phyloP scores from a whole-genome alignment of 2,329 filamentous ascomycete genomes.

The Xylariales sp. region DNA sequence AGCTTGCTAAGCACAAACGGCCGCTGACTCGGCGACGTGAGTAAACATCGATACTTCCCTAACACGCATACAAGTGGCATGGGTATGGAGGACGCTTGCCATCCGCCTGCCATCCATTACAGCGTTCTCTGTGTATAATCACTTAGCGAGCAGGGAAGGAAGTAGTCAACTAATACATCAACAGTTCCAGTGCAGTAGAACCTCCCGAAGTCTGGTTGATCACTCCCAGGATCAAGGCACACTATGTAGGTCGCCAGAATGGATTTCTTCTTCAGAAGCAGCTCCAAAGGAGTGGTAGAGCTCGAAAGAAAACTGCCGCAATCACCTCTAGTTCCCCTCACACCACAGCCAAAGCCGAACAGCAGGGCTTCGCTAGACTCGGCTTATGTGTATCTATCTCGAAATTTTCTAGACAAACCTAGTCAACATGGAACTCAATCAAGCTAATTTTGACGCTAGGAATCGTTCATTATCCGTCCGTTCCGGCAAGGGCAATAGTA shows the following conservation, averaged over 20 bases:
- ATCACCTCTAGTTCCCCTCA: constrained; percentile 32
- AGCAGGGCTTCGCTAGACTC: constrained; percentile 40
- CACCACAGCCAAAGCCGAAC: constrained; percentile 37
- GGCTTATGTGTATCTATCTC: constrained; percentile 42
- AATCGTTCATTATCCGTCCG: constrained; percentile 50
- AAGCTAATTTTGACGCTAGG: constrained; percentile 42
- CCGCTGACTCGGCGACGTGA: constrained; percentile 11
- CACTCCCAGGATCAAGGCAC: constrained; percentile 24
- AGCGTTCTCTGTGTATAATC: not conserved
- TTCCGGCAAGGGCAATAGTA: constrained; percentile 54
- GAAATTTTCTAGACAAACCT: constrained; percentile 3
- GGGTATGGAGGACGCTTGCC: constrained; percentile 11
- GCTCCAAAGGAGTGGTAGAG: constrained; percentile 46
- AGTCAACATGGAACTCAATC: not conserved
- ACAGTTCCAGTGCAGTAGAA: constrained; percentile 15
- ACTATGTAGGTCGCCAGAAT: constrained; percentile 47
- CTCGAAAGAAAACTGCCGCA: constrained; percentile 42
- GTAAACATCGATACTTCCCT: constrained; percentile 28
- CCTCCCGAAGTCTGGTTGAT: not conserved
- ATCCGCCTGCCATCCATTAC: not conserved
- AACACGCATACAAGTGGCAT: not conserved
- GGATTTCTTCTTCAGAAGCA: constrained; percentile 47
- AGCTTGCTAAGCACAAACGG: not conserved
- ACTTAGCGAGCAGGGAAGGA: constrained; percentile 25
- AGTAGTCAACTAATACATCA: constrained; percentile 21